A percentile compares a stretch with the other conserved stretches of the same genome.
Evolutionary conservation across 2,329 filamentous ascomycete genomes (phyloP).

Genomic region (Paecilomyces sp.): DNA sequence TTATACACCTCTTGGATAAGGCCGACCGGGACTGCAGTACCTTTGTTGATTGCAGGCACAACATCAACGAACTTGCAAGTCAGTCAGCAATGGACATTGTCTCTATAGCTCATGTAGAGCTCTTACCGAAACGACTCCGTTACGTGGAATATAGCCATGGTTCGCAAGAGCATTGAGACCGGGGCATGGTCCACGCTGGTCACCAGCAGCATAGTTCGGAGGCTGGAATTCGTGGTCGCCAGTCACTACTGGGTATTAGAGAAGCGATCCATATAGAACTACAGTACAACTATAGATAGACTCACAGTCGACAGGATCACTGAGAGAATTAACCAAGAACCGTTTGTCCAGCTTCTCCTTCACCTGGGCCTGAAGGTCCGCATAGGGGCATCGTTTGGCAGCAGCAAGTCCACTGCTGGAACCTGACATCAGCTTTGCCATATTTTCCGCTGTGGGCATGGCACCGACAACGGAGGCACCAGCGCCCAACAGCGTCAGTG

Average conservation of each 20-base stretch:
- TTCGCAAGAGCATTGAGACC: conserved; percentile 39
- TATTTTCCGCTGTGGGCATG: conserved; percentile 7
- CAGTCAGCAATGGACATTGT: conserved; percentile 3
- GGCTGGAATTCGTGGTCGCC: conserved; percentile 27
- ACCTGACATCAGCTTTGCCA: conserved; percentile 1
- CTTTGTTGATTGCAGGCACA: conserved; percentile 27
- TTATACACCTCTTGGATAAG: not conserved
- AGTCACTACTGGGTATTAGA: conserved; percentile 17
- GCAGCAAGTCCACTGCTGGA: not conserved
- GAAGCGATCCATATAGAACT: not conserved
- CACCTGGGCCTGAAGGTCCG: conserved; percentile 5
- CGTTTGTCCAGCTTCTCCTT: conserved; percentile 12
- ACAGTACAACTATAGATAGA: not conserved
- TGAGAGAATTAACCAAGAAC: conserved; percentile 15
- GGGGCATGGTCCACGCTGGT: conserved; percentile 35
- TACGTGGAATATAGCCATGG: conserved; percentile 36
- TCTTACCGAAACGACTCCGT: conserved; percentile 28
- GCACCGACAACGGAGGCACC: conserved; percentile 4
- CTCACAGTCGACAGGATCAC: conserved; percentile 20
- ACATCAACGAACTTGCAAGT: conserved; percentile 21
- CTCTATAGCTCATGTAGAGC: not conserved
- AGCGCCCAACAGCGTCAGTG: not conserved
- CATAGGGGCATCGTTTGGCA: conserved; percentile 14
- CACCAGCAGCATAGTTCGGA: conserved; percentile 24
- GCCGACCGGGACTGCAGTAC: conserved; percentile 8